These are phyloP conservation scores for Persicaria maculosa DNA, from an alignment of 148 eudicot species.

Conservation along the genomic window DNA sequence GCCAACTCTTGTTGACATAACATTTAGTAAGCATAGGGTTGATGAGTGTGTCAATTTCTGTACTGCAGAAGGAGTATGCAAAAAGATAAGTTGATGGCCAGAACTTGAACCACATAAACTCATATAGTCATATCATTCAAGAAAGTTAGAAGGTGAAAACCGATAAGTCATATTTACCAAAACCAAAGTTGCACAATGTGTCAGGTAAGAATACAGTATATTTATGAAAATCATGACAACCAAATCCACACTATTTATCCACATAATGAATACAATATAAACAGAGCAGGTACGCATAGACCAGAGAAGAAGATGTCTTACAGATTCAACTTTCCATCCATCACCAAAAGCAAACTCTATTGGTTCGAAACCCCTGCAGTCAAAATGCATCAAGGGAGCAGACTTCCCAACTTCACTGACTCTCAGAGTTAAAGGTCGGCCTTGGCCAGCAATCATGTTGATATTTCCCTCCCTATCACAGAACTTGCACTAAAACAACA, in stretches of 20 bases:
- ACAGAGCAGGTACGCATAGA: background rate
- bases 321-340: conserved; percentile 85
- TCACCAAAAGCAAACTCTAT: conserved; percentile 51
- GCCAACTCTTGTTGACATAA: background rate
- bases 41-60: background rate
- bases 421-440: conserved; percentile 48
- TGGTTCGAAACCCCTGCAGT: conserved; percentile 86
- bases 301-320: conserved; percentile 29
- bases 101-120: background rate
- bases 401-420: conserved; percentile 39
- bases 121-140: background rate
- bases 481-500: conserved; percentile 66
- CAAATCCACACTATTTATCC: background rate
- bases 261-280: background rate
- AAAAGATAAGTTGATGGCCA: too few species aligned
- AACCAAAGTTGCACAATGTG: background rate
- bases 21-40: background rate
- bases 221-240: background rate
- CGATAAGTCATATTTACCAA: background rate
- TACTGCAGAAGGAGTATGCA: background rate
- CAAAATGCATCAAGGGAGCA: conserved; percentile 71
- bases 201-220: background rate
- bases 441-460: conserved; percentile 53
- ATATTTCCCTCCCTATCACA: conserved; percentile 70
- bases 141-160: background rate